These are phyloP conservation scores for Pezizomycotina sp. DNA, from an alignment of 2,329 filamentous ascomycete genomes.

Conservation along the genomic window DNA sequence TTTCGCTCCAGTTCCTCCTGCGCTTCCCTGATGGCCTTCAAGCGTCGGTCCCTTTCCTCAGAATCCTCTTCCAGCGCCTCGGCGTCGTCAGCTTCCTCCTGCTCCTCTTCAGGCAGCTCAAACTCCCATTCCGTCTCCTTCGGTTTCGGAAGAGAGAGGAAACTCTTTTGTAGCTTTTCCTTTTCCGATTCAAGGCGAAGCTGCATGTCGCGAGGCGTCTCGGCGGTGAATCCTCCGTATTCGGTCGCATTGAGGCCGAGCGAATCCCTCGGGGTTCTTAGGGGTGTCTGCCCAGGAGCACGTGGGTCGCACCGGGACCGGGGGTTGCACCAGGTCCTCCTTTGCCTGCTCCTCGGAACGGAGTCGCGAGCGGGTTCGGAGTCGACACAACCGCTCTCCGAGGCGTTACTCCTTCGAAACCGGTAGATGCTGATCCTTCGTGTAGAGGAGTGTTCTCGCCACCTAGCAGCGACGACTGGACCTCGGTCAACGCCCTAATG, in stretches of 20 bases:
- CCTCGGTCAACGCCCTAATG: constrained; percentile 79
- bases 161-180: constrained; percentile 49
- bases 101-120: constrained; percentile 38
- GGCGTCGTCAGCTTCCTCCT: constrained; percentile 10
- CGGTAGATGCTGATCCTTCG: constrained; percentile 66
- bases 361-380: constrained; percentile 88
- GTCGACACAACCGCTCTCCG: constrained; percentile 70
- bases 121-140: constrained; percentile 92
- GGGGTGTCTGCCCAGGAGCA: constrained; percentile 66
- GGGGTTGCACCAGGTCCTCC: constrained; percentile 47
- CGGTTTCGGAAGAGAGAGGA: constrained; percentile 76
- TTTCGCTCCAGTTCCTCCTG: constrained; percentile 55
- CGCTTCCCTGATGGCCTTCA: constrained; percentile 46
- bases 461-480: constrained; percentile 79
- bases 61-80: constrained; percentile 39
- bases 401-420: constrained; percentile 71
- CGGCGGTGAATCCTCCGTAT: constrained; percentile 49
- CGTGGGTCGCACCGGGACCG: too few relatives aligned
- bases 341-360: constrained; percentile 48
- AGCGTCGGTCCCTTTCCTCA: constrained; percentile 59
- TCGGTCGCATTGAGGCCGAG: constrained; percentile 66
- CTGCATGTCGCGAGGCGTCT: constrained; percentile 61
- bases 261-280: constrained; percentile 75
- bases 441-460: constrained; percentile 84
- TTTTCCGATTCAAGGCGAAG: constrained; percentile 52